Evolutionary conservation across 2,329 filamentous ascomycete genomes (phyloP).

Genomic region (Cryphonectria radicalis): DNA sequence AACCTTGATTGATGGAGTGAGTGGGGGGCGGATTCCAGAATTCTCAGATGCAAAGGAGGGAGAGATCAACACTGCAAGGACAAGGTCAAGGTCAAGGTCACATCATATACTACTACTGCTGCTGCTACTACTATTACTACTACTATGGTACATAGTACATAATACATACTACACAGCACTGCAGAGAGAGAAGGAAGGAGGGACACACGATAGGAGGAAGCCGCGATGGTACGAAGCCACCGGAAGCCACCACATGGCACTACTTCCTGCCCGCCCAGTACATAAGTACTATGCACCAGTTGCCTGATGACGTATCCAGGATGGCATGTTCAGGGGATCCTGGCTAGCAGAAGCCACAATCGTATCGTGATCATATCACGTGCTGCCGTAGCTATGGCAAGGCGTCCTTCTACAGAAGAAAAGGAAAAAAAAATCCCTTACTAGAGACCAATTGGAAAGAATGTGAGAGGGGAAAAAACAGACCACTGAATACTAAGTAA

Average conservation of each 20-base stretch:
- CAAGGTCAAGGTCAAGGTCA: neutral
- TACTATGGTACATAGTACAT: no score
- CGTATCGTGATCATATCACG: neutral
- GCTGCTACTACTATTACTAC: no score
- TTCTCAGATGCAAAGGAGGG: no score
- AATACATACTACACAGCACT: no score
- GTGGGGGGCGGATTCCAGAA: no score
- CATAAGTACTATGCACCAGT: neutral
- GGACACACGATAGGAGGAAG: neutral
- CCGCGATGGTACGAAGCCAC: neutral
- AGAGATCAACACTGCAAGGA: slow-evolving; percentile 1
- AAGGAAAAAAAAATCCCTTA: neutral
- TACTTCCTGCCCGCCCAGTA: neutral
- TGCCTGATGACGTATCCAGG: neutral
- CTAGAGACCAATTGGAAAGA: neutral
- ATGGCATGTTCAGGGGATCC: neutral
- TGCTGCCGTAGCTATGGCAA: neutral
- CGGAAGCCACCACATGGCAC: neutral
- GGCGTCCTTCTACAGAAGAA: no score
- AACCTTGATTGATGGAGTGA: neutral
- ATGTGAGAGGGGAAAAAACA: no score
- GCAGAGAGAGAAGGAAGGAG: neutral
- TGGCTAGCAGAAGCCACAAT: neutral
- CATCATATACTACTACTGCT: neutral
- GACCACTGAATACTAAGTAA: no score